phyloP scores from a whole-genome alignment of 2,329 filamentous ascomycete genomes.

The Colletotrichum abscissum region DNA sequence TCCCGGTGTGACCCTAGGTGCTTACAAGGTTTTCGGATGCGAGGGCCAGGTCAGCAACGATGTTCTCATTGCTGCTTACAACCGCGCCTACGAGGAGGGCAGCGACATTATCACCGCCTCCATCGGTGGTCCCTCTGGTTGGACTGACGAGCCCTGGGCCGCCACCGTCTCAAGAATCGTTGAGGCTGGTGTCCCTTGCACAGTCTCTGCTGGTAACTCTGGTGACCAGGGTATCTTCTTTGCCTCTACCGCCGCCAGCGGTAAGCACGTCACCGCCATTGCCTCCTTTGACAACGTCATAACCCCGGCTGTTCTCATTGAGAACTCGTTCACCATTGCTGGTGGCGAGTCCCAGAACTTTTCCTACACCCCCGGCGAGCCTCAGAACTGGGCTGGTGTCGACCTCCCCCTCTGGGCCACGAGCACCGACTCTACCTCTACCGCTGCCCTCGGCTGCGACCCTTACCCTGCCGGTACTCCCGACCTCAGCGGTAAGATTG shows the following conservation, averaged over 20 bases:
- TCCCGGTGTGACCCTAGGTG: conserved; percentile 65
- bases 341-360: conserved; percentile 49
- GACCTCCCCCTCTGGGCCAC: conserved; percentile 61
- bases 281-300: conserved; percentile 61
- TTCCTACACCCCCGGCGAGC: conserved; percentile 54
- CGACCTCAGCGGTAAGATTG: conserved; percentile 67
- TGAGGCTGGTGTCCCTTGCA: conserved; percentile 63
- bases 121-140: conserved; percentile 63
- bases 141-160: conserved; percentile 63
- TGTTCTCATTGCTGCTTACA: conserved; percentile 68
- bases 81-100: conserved; percentile 70
- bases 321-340: conserved; percentile 54
- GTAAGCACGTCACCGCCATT: conserved; percentile 58
- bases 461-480: conserved; percentile 64
- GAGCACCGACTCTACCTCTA: conserved; percentile 57
- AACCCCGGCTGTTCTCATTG: conserved; percentile 54
- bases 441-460: conserved; percentile 62
- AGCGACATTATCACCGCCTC: conserved; percentile 68
- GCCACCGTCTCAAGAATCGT: conserved; percentile 63
- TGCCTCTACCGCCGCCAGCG: conserved; percentile 59
- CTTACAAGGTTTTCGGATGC: conserved; percentile 70
- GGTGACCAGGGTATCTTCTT: conserved; percentile 61
- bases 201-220: conserved; percentile 64
- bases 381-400: conserved; percentile 56
- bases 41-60: conserved; percentile 62